phyloP scores from a whole-genome alignment of 2,329 filamentous ascomycete genomes.

The Fusarium begoniae region DNA sequence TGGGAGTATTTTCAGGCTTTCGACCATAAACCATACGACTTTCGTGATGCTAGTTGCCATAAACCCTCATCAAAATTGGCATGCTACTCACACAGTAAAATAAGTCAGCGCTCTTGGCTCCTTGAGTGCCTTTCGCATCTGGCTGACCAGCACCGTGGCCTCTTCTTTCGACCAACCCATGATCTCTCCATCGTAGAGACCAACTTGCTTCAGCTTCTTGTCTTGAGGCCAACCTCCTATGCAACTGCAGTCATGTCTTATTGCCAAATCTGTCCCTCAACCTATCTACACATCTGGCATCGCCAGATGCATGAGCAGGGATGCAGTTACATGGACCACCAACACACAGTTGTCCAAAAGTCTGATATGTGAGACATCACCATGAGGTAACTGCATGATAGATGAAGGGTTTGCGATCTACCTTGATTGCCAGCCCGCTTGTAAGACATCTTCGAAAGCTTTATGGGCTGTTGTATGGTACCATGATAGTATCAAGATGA shows the following conservation, averaged over 20 bases:
- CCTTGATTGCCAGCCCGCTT: background rate
- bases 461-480: background rate
- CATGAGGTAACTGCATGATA: background rate
- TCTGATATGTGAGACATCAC: background rate
- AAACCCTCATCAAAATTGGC: background rate
- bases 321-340: background rate
- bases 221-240: constrained; percentile 30
- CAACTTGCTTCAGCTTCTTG: constrained; percentile 25
- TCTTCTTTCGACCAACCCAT: constrained; percentile 27
- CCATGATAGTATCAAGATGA: background rate
- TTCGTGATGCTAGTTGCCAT: background rate
- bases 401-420: background rate
- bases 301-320: background rate
- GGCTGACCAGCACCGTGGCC: constrained; percentile 15
- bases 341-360: background rate
- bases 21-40: constrained; percentile 26
- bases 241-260: background rate
- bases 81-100: background rate
- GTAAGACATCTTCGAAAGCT: background rate
- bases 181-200: constrained; percentile 22
- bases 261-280: background rate
- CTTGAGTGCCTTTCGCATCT: constrained; percentile 22
- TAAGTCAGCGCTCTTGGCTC: background rate
- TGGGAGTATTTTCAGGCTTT: background rate
- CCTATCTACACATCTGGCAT: background rate